Evolutionary conservation across 805 yeast species (phyloP).

Genomic region (Wickerhamiella parazyma): DNA sequence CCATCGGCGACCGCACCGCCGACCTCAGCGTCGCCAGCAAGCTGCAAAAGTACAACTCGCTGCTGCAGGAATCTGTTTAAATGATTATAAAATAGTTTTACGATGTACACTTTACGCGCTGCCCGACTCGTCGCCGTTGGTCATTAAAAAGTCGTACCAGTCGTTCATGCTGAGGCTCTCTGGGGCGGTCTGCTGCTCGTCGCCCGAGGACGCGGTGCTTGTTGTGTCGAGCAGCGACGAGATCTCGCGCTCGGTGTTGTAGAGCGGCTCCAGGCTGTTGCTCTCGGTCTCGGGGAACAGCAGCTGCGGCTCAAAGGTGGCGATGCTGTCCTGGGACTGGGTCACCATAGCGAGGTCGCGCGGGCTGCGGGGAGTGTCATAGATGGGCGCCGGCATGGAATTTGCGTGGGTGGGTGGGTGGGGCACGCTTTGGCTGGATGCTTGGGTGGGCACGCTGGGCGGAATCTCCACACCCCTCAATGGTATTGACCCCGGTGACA

Average conservation of each 20-base stretch:
- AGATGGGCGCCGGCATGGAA: too few relatives aligned
- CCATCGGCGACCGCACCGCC: slow-evolving; percentile 92
- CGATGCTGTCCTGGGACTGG: slow-evolving; percentile 27
- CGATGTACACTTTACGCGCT: too few relatives aligned
- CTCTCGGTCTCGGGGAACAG: slow-evolving; percentile 32
- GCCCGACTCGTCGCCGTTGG: too few relatives aligned
- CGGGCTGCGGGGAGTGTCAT: slow-evolving; percentile 6
- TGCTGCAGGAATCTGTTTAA: slow-evolving; percentile 75
- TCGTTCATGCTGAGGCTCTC: slow-evolving; percentile 27
- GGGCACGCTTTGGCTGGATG: too few relatives aligned
- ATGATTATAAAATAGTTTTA: slow-evolving; percentile 5
- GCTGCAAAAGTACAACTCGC: slow-evolving; percentile 79
- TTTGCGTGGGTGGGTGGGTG: too few relatives aligned
- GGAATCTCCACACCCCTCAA: too few relatives aligned
- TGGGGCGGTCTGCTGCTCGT: slow-evolving; percentile 18
- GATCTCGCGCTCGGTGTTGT: slow-evolving; percentile 9
- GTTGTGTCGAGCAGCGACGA: slow-evolving; percentile 1
- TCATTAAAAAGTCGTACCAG: slow-evolving; percentile 28
- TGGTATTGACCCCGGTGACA: too few relatives aligned
- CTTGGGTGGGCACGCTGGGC: too few relatives aligned
- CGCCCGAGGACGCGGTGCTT: slow-evolving; percentile 9
- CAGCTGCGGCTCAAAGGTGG: slow-evolving; percentile 44
- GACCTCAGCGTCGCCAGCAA: slow-evolving; percentile 79
- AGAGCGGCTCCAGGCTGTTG: slow-evolving; percentile 10
- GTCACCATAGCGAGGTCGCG: slow-evolving; percentile 25